Percentiles rank a stretch among this genome's conserved stretches.
Evolutionary conservation across 495 filamentous ascomycete species (phyloP).

Genomic region (Lasiosphaeris hirsuta): DNA sequence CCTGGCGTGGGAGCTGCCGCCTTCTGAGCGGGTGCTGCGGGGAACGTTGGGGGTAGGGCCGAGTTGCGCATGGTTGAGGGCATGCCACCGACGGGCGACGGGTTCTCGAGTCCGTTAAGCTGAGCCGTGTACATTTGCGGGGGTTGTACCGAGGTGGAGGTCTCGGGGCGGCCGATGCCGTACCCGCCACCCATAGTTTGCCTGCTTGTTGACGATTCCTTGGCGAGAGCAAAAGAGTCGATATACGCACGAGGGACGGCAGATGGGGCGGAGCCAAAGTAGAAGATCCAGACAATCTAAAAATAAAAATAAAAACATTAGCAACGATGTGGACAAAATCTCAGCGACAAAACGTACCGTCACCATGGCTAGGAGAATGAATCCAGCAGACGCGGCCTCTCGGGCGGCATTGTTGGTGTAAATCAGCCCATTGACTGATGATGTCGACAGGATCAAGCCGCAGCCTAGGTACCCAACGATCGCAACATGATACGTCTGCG

Average conservation of each 20-base stretch:
- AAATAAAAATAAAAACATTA: too few species aligned
- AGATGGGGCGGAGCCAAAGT: conserved; percentile 90
- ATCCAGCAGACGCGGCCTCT: conserved; percentile 87
- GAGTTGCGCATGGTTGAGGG: conserved; percentile 39
- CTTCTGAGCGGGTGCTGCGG: conserved; percentile 36
- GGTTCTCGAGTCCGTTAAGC: conserved; percentile 93
- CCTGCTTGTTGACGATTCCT: conserved; percentile 65
- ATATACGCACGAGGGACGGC: conserved; percentile 87
- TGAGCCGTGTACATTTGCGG: conserved; percentile 98
- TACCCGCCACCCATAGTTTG: conserved; percentile 67
- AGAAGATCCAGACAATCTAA: conserved; percentile 97
- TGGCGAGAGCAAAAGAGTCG: conserved; percentile 93
- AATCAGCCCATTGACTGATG: conserved; percentile 76
- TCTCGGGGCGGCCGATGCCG: conserved; percentile 65
- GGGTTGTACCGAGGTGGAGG: conserved; percentile 67
- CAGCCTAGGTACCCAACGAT: conserved; percentile 82
- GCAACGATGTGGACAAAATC: background rate
- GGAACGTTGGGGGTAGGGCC: conserved; percentile 27
- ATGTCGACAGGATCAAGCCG: conserved; percentile 78
- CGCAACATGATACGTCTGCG: conserved; percentile 85
- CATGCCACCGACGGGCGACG: conserved; percentile 82
- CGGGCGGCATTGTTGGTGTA: conserved; percentile 65
- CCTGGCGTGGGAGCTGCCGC: conserved; percentile 31
- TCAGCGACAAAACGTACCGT: conserved; percentile 57
- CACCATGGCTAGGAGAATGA: conserved; percentile 94